These are phyloP conservation scores for Boletus eberwhitei DNA, from an alignment of 768 basidiomycete genomes.

Conservation along the genomic window DNA sequence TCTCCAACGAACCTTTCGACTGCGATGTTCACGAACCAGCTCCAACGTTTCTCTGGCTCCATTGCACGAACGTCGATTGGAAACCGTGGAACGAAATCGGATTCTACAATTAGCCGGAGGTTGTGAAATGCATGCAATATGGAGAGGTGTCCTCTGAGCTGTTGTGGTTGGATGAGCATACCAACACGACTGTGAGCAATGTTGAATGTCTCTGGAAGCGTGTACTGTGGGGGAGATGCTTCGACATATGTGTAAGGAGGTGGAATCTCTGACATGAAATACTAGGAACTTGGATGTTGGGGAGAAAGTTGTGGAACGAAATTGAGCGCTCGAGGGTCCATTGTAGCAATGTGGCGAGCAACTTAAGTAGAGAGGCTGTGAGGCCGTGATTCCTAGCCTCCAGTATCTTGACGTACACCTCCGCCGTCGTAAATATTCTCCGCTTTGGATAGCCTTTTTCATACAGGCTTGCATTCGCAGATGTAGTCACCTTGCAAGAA, in stretches of 20 bases:
- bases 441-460: no score
- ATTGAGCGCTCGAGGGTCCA: no score
- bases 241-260: not conserved
- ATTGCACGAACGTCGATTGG: conserved; percentile 10
- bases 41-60: conserved; percentile 33
- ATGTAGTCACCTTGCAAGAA: no score
- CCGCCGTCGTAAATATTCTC: no score
- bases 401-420: no score
- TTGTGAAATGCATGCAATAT: conserved; percentile 28
- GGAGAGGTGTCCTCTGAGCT: conserved; percentile 31
- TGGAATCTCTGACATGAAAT: conserved; percentile 1
- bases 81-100: conserved; percentile 5
- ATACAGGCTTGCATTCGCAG: no score
- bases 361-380: no score
- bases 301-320: no score
- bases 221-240: conserved; percentile 3
- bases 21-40: conserved; percentile 37
- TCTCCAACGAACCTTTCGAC: conserved; percentile 31
- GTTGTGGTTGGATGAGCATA: conserved; percentile 20
- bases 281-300: not conserved
- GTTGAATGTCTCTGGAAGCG: conserved; percentile 14
- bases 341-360: no score
- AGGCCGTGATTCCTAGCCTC: no score
- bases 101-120: conserved; percentile 24
- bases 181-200: conserved; percentile 3